Conservation (phyloP, 352 stramenopile genomes). For the Globisporangium emineosum region DNA sequence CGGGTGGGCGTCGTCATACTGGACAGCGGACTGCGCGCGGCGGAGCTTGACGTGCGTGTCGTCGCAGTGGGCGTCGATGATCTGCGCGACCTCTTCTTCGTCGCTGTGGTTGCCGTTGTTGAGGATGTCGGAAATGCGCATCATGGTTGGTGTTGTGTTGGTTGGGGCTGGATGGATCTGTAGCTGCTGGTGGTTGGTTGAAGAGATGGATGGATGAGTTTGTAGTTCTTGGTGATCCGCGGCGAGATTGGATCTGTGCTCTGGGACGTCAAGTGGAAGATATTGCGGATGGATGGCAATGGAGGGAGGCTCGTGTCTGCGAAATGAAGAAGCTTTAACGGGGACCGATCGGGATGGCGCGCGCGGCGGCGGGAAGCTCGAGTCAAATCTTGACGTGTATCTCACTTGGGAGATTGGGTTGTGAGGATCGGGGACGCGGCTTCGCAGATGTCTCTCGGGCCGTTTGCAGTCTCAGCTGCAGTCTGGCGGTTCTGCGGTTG, state of each 20-base stretch:
- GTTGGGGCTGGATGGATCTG: neutral
- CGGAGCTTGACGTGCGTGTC: slow-evolving; percentile 10
- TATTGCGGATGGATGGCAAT: slow-evolving; percentile 7
- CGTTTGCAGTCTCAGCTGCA: no score
- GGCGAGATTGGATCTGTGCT: neutral
- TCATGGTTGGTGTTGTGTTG: slow-evolving; percentile 7
- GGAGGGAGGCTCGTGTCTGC: slow-evolving; percentile 10
- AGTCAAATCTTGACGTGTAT: slow-evolving; percentile 20
- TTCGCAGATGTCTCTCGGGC: neutral
- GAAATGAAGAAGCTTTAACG: slow-evolving; percentile 2
- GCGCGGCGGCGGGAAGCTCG: neutral
- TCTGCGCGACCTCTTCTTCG: slow-evolving; percentile 21
- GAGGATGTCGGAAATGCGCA: slow-evolving; percentile 22
- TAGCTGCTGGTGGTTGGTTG: neutral
- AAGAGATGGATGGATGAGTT: neutral
- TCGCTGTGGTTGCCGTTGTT: slow-evolving; percentile 20
- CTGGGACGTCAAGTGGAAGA: neutral
- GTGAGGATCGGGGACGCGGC: slow-evolving; percentile 9
- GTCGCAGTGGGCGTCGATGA: slow-evolving; percentile 13
- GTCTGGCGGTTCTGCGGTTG: neutral
- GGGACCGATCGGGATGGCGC: neutral
- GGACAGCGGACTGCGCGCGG: slow-evolving; percentile 11
- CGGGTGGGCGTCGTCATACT: slow-evolving; percentile 8
- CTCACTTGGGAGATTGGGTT: slow-evolving; percentile 25
- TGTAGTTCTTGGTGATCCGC: neutral